phyloP scores from a whole-genome alignment of 2,329 filamentous ascomycete species.

The Rutstroemia sp. region DNA sequence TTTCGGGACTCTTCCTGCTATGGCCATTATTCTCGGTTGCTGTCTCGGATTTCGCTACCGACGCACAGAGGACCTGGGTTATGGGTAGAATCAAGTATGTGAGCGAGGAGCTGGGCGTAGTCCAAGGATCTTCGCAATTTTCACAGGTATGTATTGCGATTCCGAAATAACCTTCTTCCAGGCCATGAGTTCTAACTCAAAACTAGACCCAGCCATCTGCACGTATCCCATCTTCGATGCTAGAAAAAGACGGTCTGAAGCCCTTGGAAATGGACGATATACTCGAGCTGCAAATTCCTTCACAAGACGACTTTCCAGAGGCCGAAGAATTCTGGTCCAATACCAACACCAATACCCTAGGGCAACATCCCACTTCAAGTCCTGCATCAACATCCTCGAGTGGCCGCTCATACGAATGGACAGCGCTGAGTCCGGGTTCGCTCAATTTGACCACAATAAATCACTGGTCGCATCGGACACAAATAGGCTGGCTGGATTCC shows the following conservation, averaged over 20 bases:
- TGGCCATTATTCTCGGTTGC: constrained; percentile 21
- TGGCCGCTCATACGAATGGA: background rate
- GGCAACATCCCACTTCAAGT: background rate
- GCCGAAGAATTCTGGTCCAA: background rate
- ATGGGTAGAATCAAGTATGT: constrained; percentile 20
- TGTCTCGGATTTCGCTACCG: constrained; percentile 18
- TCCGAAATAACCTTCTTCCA: background rate
- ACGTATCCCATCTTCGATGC: constrained; percentile 2
- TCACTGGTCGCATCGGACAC: background rate
- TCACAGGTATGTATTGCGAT: background rate
- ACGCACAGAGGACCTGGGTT: constrained; percentile 17
- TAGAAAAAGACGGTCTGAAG: constrained; percentile 1
- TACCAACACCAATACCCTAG: background rate
- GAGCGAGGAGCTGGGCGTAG: constrained; percentile 19
- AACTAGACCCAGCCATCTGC: background rate
- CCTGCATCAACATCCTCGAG: background rate
- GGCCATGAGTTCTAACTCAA: background rate
- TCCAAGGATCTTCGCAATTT: constrained; percentile 11
- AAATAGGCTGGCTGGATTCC: background rate
- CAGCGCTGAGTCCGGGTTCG: background rate
- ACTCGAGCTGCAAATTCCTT: background rate
- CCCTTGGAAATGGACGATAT: background rate
- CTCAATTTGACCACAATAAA: background rate
- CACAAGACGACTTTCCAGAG: background rate
- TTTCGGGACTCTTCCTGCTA: constrained; percentile 21